Conservation (phyloP, 192 early-diverging fungal genomes). For the Rhizophagus clarus region DNA sequence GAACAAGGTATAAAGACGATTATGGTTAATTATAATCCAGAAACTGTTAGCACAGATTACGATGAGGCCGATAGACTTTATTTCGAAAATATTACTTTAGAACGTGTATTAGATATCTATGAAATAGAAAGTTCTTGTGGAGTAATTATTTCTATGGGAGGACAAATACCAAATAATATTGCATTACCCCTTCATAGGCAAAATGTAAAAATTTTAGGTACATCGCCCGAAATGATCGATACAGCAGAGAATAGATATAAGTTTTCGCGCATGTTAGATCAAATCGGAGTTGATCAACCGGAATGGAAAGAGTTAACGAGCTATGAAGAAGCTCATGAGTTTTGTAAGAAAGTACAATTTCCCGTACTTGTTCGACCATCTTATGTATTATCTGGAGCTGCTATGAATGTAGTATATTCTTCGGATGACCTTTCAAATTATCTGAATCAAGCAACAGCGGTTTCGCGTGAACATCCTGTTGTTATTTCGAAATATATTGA, state of each 20-base stretch:
- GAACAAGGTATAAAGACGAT: constrained; percentile 80
- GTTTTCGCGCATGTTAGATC: constrained; percentile 90
- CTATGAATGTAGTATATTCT: constrained; percentile 96
- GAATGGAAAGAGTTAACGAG: constrained; percentile 92
- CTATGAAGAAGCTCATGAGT: constrained; percentile 79
- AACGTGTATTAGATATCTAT: constrained; percentile 96
- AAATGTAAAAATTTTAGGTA: constrained; percentile 87
- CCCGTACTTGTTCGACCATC: constrained; percentile 95
- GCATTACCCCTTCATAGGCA: constrained; percentile 78
- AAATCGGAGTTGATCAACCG: constrained; percentile 95
- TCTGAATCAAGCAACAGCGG: constrained; percentile 79
- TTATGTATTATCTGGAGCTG: constrained; percentile 96
- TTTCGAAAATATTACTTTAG: constrained; percentile 94
- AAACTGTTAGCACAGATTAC: constrained; percentile 98
- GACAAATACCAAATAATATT: constrained; percentile 97
- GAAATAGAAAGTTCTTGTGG: constrained; percentile 83
- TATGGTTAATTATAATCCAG: constrained; percentile 99
- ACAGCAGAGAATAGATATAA: constrained; percentile 94
- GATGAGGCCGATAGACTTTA: constrained; percentile 98
- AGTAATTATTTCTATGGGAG: constrained; percentile 90
- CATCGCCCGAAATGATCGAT: constrained; percentile 88
- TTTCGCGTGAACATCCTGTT: constrained; percentile 94
- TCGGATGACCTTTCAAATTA: constrained; percentile 67
- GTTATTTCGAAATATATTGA: constrained; percentile 97
- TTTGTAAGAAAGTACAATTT: constrained; percentile 84